Percentiles rank a stretch among this genome's conserved stretches.
Evolutionary conservation across 495 filamentous ascomycete genomes (phyloP).

Genomic region (Aspergillus kassunensis): DNA sequence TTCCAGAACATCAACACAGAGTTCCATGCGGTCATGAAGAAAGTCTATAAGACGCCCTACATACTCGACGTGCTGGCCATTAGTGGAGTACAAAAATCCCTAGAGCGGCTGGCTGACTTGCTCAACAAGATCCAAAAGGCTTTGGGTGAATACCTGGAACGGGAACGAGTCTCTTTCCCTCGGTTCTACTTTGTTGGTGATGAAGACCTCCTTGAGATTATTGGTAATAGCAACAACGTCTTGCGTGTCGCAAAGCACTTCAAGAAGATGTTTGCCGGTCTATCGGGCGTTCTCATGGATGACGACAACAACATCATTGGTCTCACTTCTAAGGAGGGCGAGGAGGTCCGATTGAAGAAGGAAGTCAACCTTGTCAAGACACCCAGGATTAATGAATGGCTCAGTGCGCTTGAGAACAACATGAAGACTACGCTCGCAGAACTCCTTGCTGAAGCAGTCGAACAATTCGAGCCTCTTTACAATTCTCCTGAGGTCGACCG

Average conservation of each 20-base stretch:
- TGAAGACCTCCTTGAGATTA: slow-evolving; percentile 98
- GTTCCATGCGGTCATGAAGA: slow-evolving; percentile 97
- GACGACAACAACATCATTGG: slow-evolving; percentile 84
- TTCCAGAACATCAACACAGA: slow-evolving; percentile 99
- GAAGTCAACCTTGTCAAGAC: slow-evolving; percentile 89
- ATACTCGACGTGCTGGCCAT: slow-evolving; percentile 95
- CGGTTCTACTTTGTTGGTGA: slow-evolving; percentile 99
- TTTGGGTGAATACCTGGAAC: slow-evolving; percentile 95
- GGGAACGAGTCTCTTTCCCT: slow-evolving; percentile 93
- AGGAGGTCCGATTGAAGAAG: slow-evolving; percentile 80
- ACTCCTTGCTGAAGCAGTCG: slow-evolving; percentile 78
- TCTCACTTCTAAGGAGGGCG: slow-evolving; percentile 93
- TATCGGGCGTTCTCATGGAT: slow-evolving; percentile 86
- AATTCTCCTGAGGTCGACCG: slow-evolving; percentile 59
- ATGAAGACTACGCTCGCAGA: slow-evolving; percentile 96
- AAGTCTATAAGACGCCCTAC: slow-evolving; percentile 90
- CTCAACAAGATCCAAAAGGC: slow-evolving; percentile 99
- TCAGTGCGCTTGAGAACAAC: slow-evolving; percentile 80
- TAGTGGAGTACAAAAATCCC: slow-evolving; percentile 86
- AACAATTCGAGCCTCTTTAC: slow-evolving; percentile 67
- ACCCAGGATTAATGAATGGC: slow-evolving; percentile 97
- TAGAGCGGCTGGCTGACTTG: slow-evolving; percentile 90
- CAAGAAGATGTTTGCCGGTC: slow-evolving; percentile 99
- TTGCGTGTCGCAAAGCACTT: slow-evolving; percentile 95
- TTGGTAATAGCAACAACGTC: slow-evolving; percentile 97